Percentiles rank a stretch among this genome's conserved stretches.
Evolutionary conservation across 108 stramenopile species (phyloP).

Genomic region (Nitzschia putrida): DNA sequence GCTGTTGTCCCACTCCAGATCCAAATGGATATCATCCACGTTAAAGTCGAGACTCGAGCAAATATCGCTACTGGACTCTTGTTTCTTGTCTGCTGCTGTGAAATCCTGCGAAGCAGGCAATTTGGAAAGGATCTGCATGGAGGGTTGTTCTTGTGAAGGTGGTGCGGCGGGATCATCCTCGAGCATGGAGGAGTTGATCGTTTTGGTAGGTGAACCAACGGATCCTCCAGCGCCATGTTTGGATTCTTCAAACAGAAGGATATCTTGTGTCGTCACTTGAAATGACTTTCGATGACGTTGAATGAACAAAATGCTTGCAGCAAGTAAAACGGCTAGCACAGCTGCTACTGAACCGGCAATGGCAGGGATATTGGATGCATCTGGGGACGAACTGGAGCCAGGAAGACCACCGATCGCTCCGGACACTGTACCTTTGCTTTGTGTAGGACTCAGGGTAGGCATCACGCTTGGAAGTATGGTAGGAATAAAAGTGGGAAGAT

Average conservation of each 20-base stretch:
- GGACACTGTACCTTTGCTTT: no score
- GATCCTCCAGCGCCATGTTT: background rate
- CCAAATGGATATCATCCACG: background rate
- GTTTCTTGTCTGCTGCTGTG: background rate
- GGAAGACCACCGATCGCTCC: background rate
- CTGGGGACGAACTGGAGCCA: background rate
- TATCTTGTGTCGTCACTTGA: background rate
- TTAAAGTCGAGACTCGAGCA: background rate
- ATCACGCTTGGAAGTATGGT: no score
- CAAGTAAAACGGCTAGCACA: background rate
- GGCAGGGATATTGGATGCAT: background rate
- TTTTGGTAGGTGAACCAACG: background rate
- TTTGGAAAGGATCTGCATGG: background rate
- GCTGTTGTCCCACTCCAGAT: conserved; percentile 2
- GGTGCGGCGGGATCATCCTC: background rate
- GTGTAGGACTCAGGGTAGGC: no score
- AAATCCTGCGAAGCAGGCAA: background rate
- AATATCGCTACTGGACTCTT: background rate
- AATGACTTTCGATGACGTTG: background rate
- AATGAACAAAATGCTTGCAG: background rate
- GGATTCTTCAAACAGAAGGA: background rate
- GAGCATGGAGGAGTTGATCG: background rate
- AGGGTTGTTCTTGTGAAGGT: background rate
- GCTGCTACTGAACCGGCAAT: background rate
- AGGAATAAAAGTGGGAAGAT: background rate